phyloP scores from a whole-genome alignment of 768 basidiomycete genomes.

The Fibroporia radiculosa region DNA sequence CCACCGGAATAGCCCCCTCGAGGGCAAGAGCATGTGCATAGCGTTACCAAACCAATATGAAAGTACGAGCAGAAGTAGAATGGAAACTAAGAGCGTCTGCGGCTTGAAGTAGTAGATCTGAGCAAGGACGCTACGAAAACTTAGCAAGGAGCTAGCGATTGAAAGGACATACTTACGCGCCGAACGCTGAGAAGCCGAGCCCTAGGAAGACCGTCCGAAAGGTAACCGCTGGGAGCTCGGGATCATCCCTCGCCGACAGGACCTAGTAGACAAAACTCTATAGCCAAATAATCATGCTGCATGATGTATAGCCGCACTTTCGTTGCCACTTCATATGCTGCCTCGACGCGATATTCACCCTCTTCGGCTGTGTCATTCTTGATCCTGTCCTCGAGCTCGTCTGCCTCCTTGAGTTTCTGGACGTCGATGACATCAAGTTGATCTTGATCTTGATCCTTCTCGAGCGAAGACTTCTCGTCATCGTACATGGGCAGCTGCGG shows the following conservation, averaged over 20 bases:
- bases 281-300: too few species aligned
- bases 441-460: slow-evolving; percentile 14
- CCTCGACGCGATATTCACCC: slow-evolving; percentile 28
- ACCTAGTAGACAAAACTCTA: slow-evolving; percentile 17
- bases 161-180: slow-evolving; percentile 28
- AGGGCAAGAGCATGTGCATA: slow-evolving; percentile 29
- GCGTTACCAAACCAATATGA: slow-evolving; percentile 43
- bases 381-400: slow-evolving; percentile 25
- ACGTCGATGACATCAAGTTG: slow-evolving; percentile 17
- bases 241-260: slow-evolving; percentile 29
- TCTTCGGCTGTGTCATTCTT: slow-evolving; percentile 24
- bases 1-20: slow-evolving; percentile 22
- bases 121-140: slow-evolving; percentile 20
- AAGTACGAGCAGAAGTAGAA: slow-evolving; percentile 43
- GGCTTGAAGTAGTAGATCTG: slow-evolving; percentile 34
- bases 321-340: slow-evolving; percentile 33
- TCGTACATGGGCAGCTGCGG: slow-evolving; percentile 10
- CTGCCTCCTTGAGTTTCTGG: slow-evolving; percentile 21
- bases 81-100: slow-evolving; percentile 41
- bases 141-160: not conserved
- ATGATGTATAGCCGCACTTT: slow-evolving; percentile 25
- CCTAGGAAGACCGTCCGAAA: slow-evolving; percentile 52
- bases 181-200: slow-evolving; percentile 48
- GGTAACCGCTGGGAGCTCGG: slow-evolving; percentile 36
- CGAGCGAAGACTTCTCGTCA: slow-evolving; percentile 17